These are phyloP conservation scores for Suillus americanus DNA, from an alignment of 768 basidiomycete species.

Conservation along the genomic window DNA sequence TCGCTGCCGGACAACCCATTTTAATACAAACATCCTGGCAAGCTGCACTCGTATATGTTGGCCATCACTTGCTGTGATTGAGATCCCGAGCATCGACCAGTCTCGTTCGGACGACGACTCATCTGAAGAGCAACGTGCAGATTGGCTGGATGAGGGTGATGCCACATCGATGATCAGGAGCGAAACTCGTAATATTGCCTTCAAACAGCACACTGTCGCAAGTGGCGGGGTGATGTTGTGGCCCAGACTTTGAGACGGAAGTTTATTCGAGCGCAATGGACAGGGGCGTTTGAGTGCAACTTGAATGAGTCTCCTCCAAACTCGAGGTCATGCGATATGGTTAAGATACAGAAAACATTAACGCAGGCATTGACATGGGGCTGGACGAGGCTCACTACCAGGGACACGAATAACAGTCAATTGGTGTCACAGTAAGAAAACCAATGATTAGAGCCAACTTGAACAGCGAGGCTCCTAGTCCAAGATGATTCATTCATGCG, in stretches of 20 bases:
- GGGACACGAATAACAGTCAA: not conserved
- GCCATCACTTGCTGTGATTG: not conserved
- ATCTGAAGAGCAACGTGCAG: no score
- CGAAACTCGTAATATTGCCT: no score
- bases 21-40: not conserved
- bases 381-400: not conserved
- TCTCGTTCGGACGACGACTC: not conserved
- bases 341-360: no score
- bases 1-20: not conserved
- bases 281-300: not conserved
- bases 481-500: not conserved
- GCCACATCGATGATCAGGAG: no score
- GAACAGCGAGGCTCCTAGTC: not conserved
- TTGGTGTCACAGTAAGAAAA: not conserved
- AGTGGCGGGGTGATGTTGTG: no score
- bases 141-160: not conserved
- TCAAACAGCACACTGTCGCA: no score
- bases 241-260: no score
- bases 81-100: not conserved
- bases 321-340: no score
- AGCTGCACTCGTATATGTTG: not conserved
- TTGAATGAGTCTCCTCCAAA: not conserved
- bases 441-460: no score
- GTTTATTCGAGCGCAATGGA: no score
- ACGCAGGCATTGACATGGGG: not conserved